Evolutionary conservation across 106 monocot genomes (phyloP).

Genomic region (Dioscorea alata): DNA sequence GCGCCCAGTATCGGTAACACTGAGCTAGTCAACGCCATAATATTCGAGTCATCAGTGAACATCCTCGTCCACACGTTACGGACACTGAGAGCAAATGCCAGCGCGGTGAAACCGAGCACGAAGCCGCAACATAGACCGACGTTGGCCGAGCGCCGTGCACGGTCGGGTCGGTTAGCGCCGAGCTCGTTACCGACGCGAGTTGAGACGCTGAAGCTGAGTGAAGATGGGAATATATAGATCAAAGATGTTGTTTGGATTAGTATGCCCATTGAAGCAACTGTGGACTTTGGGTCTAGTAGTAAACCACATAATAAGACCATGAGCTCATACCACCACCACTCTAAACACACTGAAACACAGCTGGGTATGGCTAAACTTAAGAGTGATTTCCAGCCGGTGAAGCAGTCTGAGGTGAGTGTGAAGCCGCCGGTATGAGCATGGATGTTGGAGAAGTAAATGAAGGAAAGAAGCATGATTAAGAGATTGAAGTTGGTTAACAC

Average conservation of each 20-base stretch:
- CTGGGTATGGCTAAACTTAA: conserved; percentile 71
- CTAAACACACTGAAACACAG: conserved; percentile 85
- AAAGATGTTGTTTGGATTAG: conserved; percentile 52
- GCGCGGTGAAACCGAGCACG: conserved; percentile 26
- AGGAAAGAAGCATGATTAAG: conserved; percentile 36
- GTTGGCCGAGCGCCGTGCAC: conserved; percentile 26
- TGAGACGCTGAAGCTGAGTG: conserved; percentile 44
- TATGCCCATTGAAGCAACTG: conserved; percentile 60
- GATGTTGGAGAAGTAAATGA: conserved; percentile 51
- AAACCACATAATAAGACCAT: conserved; percentile 82
- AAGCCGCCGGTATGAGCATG: conserved; percentile 35
- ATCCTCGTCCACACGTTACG: conserved; percentile 46
- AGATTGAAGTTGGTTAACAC: conserved; percentile 60
- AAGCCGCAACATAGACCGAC: conserved; percentile 30
- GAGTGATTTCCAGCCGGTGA: conserved; percentile 47
- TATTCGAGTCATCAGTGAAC: conserved; percentile 36
- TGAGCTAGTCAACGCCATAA: conserved; percentile 26
- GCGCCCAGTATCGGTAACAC: conserved; percentile 47
- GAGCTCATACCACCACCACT: conserved; percentile 99
- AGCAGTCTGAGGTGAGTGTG: conserved; percentile 22
- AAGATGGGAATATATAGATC: conserved; percentile 62
- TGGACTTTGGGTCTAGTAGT: conserved; percentile 40
- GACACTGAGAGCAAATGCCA: conserved; percentile 31
- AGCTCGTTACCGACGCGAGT: conserved; percentile 58
- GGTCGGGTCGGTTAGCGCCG: conserved; percentile 43